Conservation (phyloP, 78 protist species). For the Speleostelium caveatum region DNA sequence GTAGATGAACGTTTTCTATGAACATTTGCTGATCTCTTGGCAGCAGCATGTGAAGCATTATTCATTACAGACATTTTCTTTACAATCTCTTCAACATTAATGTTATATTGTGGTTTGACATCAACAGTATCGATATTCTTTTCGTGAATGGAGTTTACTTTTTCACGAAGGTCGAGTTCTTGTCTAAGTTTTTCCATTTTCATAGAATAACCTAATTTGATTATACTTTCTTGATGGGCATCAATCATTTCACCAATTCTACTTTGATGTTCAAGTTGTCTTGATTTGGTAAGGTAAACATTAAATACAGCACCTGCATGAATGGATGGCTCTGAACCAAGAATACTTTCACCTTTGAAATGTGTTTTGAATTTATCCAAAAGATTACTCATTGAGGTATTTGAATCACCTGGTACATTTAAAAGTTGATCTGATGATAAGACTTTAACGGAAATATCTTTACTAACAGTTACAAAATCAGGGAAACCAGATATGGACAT, state of each 20-base stretch:
- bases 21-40: not conserved
- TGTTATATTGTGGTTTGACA: not conserved
- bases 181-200: constrained; percentile 63
- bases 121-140: not conserved
- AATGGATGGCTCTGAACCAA: constrained; percentile 33
- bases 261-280: constrained; percentile 59
- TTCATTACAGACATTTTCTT: constrained; percentile 58
- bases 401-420: constrained; percentile 11
- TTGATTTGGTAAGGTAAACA: constrained; percentile 46
- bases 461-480: constrained; percentile 2
- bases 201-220: constrained; percentile 66
- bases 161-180: constrained; percentile 65
- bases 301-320: constrained; percentile 72
- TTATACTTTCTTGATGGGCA: constrained; percentile 52
- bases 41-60: constrained; percentile 7
- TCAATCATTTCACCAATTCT: constrained; percentile 76
- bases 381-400: constrained; percentile 40
- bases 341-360: constrained; percentile 65
- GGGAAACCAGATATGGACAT: constrained; percentile 25
- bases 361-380: constrained; percentile 68
- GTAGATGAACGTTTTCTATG: constrained; percentile 37
- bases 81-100: constrained; percentile 46
- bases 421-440: constrained; percentile 23
- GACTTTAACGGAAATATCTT: constrained; percentile 58
- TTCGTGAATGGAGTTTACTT: constrained; percentile 9